Conservation (phyloP, 2,329 filamentous ascomycete species). For the Claviceps humidiphila region DNA sequence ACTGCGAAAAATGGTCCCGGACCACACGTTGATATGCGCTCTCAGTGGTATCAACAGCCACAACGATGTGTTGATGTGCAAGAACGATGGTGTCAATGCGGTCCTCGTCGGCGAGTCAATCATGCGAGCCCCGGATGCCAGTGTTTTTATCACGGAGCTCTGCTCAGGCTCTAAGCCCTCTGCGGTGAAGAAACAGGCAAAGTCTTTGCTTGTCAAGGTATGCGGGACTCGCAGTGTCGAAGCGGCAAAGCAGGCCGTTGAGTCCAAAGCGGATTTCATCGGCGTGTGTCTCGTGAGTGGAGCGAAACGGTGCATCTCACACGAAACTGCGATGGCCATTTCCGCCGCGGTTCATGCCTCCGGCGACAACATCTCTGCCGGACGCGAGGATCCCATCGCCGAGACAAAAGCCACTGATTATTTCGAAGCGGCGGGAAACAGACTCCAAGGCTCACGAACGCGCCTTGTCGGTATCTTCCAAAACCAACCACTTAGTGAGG, state of each 20-base stretch:
- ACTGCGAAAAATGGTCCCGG: slow-evolving; percentile 73
- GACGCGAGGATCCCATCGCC: slow-evolving; percentile 14
- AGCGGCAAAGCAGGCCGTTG: slow-evolving; percentile 65
- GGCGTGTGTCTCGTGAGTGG: slow-evolving; percentile 85
- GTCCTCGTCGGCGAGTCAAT: slow-evolving; percentile 91
- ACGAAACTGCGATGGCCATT: slow-evolving; percentile 68
- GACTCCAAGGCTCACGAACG: slow-evolving; percentile 44
- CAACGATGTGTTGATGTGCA: slow-evolving; percentile 77
- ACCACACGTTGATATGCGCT: slow-evolving; percentile 79
- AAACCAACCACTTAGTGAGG: slow-evolving; percentile 72
- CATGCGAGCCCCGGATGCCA: slow-evolving; percentile 79
- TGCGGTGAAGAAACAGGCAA: slow-evolving; percentile 21
- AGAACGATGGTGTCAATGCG: slow-evolving; percentile 79
- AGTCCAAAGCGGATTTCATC: slow-evolving; percentile 80
- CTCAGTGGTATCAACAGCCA: slow-evolving; percentile 86
- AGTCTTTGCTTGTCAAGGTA: slow-evolving; percentile 70
- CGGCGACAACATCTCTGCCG: slow-evolving; percentile 31
- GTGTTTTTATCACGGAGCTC: slow-evolving; percentile 70
- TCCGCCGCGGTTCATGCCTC: slow-evolving; percentile 64
- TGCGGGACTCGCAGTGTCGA: slow-evolving; percentile 81
- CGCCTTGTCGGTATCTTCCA: slow-evolving; percentile 89
- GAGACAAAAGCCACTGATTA: slow-evolving; percentile 45
- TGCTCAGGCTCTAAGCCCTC: slow-evolving; percentile 44
- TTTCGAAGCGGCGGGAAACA: slow-evolving; percentile 45
- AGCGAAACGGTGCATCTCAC: slow-evolving; percentile 64